Conservation (phyloP, 179 eudicot species). For the Drosera spatulata region DNA sequence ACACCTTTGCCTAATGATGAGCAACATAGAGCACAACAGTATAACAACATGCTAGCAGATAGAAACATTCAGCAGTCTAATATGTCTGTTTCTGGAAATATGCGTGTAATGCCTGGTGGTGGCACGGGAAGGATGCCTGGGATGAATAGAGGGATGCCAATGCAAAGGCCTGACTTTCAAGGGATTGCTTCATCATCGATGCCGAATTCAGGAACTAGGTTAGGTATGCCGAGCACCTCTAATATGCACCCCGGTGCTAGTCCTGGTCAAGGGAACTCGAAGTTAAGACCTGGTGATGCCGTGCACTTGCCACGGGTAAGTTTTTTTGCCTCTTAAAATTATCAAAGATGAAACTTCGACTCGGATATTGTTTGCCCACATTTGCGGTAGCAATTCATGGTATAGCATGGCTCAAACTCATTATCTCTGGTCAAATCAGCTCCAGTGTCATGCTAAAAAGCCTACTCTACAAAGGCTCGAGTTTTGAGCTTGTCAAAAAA, state of each 20-base stretch:
- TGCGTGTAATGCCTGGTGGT: conserved; percentile 59
- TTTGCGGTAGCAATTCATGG: too few relatives aligned
- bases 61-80: conserved; percentile 53
- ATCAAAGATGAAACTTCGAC: too few relatives aligned
- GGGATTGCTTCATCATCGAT: conserved; percentile 56
- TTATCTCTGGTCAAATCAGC: too few relatives aligned
- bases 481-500: too few relatives aligned
- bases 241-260: conserved; percentile 52
- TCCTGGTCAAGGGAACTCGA: conserved; percentile 56
- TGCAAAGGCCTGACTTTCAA: conserved; percentile 62
- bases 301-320: conserved; percentile 65
- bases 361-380: too few relatives aligned
- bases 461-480: too few relatives aligned
- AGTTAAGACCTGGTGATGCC: conserved; percentile 65
- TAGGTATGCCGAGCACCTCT: conserved; percentile 32
- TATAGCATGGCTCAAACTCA: too few relatives aligned
- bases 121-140: conserved; percentile 51
- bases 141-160: conserved; percentile 42
- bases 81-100: conserved; percentile 51
- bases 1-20: conserved; percentile 55
- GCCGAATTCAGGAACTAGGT: conserved; percentile 54
- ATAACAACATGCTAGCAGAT: conserved; percentile 47
- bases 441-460: too few relatives aligned
- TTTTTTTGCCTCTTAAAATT: neutral
- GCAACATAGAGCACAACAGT: conserved; percentile 75